Percentiles rank a stretch among this genome's conserved stretches.
phyloP scores from a whole-genome alignment of 1,139 yeast genomes.

The Protomyces inundatus region DNA sequence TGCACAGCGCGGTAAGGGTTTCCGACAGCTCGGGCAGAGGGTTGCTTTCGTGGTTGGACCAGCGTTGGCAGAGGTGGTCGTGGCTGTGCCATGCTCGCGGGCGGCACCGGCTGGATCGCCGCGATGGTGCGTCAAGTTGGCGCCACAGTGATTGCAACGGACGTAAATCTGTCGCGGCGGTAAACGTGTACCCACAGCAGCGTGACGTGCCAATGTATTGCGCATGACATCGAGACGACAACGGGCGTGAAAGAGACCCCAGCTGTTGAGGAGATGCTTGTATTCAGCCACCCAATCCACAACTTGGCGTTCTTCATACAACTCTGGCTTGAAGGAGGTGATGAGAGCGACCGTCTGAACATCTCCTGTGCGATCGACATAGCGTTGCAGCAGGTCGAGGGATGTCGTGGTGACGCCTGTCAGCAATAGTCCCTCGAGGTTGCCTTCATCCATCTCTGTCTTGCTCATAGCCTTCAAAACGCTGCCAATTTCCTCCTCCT shows the following conservation, averaged over 20 bases:
- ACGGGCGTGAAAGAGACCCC: conserved; percentile 71
- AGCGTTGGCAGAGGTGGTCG: neutral
- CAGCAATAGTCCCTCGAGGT: conserved; percentile 79
- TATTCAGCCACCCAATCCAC: conserved; percentile 44
- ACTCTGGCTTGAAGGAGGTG: conserved; percentile 73
- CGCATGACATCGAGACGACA: conserved; percentile 83
- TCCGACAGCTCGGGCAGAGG: conserved; percentile 25
- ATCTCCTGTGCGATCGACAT: conserved; percentile 84
- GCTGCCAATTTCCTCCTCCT: conserved; percentile 45
- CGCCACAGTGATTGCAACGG: conserved; percentile 77
- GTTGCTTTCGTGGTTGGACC: neutral
- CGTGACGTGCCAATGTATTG: conserved; percentile 52
- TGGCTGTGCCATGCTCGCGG: neutral
- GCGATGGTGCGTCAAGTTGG: conserved; percentile 35
- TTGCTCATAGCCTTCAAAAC: conserved; percentile 55
- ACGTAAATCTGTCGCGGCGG: conserved; percentile 71
- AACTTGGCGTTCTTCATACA: conserved; percentile 53
- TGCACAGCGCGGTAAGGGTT: conserved; percentile 57
- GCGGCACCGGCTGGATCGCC: neutral
- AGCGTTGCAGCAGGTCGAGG: conserved; percentile 73
- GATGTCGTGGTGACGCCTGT: conserved; percentile 88
- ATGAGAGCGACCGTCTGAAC: conserved; percentile 88
- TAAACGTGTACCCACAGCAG: conserved; percentile 45
- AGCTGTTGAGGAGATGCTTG: conserved; percentile 68
- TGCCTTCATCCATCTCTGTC: conserved; percentile 69